Evolutionary conservation across 2,329 filamentous ascomycete genomes (phyloP).

Genomic region (Apiospora sp.): DNA sequence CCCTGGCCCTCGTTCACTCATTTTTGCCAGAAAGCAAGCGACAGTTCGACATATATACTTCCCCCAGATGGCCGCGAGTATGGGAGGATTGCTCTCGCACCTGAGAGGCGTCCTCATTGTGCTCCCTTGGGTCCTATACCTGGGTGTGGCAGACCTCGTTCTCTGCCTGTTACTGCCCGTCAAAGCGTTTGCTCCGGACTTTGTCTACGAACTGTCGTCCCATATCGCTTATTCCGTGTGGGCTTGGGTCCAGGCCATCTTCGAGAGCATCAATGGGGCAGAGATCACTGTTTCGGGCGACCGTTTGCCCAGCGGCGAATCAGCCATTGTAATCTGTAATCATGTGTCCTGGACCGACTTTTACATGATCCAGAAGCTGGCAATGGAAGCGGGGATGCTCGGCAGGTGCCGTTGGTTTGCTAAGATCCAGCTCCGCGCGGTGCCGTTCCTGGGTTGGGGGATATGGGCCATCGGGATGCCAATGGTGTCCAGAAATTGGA

Average conservation of each 20-base stretch:
- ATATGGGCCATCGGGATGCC: slow-evolving; percentile 72
- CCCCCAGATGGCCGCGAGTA: background rate
- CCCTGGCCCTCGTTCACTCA: background rate
- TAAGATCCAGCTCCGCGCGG: slow-evolving; percentile 64
- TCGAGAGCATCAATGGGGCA: slow-evolving; percentile 61
- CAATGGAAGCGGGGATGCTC: slow-evolving; percentile 63
- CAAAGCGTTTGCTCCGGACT: slow-evolving; percentile 54
- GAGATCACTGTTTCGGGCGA: slow-evolving; percentile 62
- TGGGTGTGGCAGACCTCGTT: slow-evolving; percentile 59
- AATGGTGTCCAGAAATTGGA: slow-evolving; percentile 67
- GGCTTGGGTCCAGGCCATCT: slow-evolving; percentile 65
- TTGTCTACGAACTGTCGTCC: slow-evolving; percentile 63
- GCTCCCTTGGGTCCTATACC: slow-evolving; percentile 60
- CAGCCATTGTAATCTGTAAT: slow-evolving; percentile 66
- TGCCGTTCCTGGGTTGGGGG: slow-evolving; percentile 70
- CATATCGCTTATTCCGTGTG: slow-evolving; percentile 61
- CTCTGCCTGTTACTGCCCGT: slow-evolving; percentile 58
- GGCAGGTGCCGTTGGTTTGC: slow-evolving; percentile 69
- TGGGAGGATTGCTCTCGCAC: slow-evolving; percentile 39
- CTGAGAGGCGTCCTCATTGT: slow-evolving; percentile 53
- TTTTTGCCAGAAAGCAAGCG: background rate
- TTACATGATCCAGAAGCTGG: slow-evolving; percentile 68
- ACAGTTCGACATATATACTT: background rate
- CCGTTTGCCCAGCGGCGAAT: slow-evolving; percentile 59
- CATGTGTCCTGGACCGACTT: slow-evolving; percentile 70